Evolutionary conservation across 2,329 filamentous ascomycete genomes (phyloP), one percentile per base, ranked within the genome.

Genomic region (Fusarium sp.): DNA sequence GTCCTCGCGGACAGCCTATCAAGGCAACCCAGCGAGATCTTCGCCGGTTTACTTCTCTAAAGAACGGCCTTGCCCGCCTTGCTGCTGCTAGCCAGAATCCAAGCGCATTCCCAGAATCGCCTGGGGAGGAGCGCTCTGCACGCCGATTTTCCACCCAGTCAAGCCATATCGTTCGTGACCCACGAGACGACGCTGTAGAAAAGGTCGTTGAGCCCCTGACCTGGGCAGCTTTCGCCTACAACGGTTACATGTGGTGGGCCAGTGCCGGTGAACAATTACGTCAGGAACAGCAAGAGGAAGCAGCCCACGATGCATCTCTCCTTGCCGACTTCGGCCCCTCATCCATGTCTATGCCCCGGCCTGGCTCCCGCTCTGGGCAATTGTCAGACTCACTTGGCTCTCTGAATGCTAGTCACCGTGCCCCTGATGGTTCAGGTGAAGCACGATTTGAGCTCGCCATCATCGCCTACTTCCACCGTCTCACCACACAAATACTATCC

Each of bases 21-120:
- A 94, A 91, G 80, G 95, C 96, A 3, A 97, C 94, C 0, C 95
- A 98, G 77, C 90, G 96, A 39, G 96, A 99, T 78, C 85, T 96
- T 16, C 89, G 93, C 26, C 91, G 95, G 23, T 98, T 92, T 80
- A 85, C 87, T 47, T 85, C 90, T 20, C 85, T 97, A 13, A 86
- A 87, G 49, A 84, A 84, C 66, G 91, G 90, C 7, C 83, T 97
- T 5, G 79, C 83, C 18, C 84, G 86, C 8, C 71, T 89, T 3
- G 77, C 75, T 8, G 70, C 76, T 21, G 52, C 72, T 4, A 39
- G 64, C 8, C 38, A 68, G 7, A 66, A 69, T 8, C 57, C 70
- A 26, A 75, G 63, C 26, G 73, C 69, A 13, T 75, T 53, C 49
- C 78, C 71, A 37, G 76, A 71, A 20, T 77, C 77, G 7, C 74